Percentiles rank a stretch among this genome's conserved stretches.
phyloP scores from a whole-genome alignment of 2,329 filamentous ascomycete species.

The Fusarium solani-melongenae region DNA sequence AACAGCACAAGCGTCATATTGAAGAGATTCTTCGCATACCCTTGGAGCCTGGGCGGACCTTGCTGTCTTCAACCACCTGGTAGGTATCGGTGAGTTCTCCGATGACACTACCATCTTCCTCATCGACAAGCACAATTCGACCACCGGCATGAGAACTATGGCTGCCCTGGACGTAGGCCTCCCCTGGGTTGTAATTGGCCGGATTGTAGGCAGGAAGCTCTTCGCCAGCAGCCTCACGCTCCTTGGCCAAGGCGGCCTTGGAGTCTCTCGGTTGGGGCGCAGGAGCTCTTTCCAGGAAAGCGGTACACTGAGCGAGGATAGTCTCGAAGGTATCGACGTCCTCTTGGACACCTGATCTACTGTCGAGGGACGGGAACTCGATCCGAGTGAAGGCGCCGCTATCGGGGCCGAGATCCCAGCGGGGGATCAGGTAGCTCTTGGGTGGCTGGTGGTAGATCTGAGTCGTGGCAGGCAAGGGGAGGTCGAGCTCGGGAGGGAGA shows the following conservation, averaged over 20 bases:
- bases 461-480: conserved; percentile 92
- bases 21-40: conserved; percentile 61
- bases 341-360: conserved; percentile 81
- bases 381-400: conserved; percentile 92
- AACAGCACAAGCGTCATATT: background rate
- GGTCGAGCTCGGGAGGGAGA: conserved; percentile 91
- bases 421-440: conserved; percentile 90
- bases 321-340: conserved; percentile 97
- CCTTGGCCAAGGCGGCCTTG: conserved; percentile 53
- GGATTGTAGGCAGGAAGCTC: conserved; percentile 80
- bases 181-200: conserved; percentile 79
- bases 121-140: conserved; percentile 91
- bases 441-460: conserved; percentile 98
- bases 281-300: conserved; percentile 87
- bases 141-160: conserved; percentile 65
- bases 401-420: conserved; percentile 92
- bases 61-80: conserved; percentile 80
- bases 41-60: conserved; percentile 88
- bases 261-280: conserved; percentile 60
- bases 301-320: conserved; percentile 96
- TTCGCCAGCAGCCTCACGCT: conserved; percentile 55
- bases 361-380: conserved; percentile 83
- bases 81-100: conserved; percentile 89
- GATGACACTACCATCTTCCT: conserved; percentile 95
- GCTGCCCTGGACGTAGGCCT: conserved; percentile 77